Percentiles rank a stretch among this genome's conserved stretches.
Conservation (phyloP, 225 moss, liverwort and hornwort genomes). For the Pleurozium schreberi region DNA sequence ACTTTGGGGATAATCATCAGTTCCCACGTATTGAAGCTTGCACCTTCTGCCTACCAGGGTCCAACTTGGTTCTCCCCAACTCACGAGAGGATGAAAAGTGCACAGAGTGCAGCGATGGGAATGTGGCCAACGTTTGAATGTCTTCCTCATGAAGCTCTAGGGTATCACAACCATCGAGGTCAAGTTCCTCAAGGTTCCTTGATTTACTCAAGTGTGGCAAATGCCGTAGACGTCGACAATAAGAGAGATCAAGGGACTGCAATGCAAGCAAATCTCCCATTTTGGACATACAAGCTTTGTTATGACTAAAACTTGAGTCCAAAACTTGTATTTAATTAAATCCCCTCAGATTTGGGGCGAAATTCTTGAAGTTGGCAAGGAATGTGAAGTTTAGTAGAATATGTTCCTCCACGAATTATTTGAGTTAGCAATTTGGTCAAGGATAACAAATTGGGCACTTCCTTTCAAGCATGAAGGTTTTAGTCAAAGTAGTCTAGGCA, state of each 20-base stretch:
- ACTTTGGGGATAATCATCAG: background rate
- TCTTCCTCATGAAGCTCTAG: background rate
- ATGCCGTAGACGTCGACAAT: rapidly evolving
- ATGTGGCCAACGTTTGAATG: background rate
- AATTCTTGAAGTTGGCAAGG: background rate
- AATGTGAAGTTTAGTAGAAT: background rate
- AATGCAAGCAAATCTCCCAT: background rate
- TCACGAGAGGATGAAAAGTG: rapidly evolving
- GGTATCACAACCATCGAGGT: background rate
- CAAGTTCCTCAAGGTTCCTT: background rate
- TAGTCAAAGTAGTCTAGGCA: background rate
- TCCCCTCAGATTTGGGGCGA: no score
- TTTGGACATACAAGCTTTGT: rapidly evolving
- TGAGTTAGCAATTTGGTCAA: background rate
- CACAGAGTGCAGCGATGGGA: background rate
- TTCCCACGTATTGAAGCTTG: no score
- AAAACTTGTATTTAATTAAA: background rate
- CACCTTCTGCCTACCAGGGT: background rate
- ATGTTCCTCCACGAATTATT: rapidly evolving
- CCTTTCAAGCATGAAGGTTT: rapidly evolving
- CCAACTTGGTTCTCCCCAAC: background rate
- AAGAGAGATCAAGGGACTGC: rapidly evolving
- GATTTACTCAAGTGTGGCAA: background rate
- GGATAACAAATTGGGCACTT: background rate
- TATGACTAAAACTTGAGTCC: rapidly evolving